phyloP scores from a whole-genome alignment of 2,329 filamentous ascomycete genomes.

The Neonectria faginata region DNA sequence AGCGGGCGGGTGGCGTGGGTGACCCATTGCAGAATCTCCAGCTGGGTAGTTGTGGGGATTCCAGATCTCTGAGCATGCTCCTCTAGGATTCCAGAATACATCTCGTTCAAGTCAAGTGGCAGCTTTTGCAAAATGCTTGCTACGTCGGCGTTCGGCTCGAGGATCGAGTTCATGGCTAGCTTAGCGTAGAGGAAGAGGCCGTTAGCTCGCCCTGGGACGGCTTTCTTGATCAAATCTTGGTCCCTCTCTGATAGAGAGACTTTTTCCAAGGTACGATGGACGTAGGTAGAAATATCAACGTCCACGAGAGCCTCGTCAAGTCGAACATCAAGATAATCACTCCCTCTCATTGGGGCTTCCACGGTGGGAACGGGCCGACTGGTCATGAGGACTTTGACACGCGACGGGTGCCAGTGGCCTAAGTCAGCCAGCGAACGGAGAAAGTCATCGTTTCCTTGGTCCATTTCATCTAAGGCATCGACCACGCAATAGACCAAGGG shows the following conservation, averaged over 20 bases:
- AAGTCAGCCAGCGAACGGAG: constrained; percentile 48
- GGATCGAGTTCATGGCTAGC: constrained; percentile 54
- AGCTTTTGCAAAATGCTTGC: constrained; percentile 46
- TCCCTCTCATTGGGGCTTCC: constrained; percentile 45
- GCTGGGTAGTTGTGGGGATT: constrained; percentile 48
- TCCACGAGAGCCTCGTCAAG: constrained; percentile 52
- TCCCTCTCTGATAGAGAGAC: background rate
- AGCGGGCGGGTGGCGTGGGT: constrained; percentile 56
- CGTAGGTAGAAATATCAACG: constrained; percentile 53
- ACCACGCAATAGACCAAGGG: constrained; percentile 51
- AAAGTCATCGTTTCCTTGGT: constrained; percentile 49
- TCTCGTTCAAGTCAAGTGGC: constrained; percentile 51
- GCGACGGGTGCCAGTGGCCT: constrained; percentile 44
- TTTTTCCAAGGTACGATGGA: constrained; percentile 38
- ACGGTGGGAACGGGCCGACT: constrained; percentile 50
- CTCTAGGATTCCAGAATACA: constrained; percentile 55
- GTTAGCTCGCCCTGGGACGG: constrained; percentile 26
- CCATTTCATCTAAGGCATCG: constrained; percentile 60
- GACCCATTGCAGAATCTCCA: constrained; percentile 53
- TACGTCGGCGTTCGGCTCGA: constrained; percentile 41
- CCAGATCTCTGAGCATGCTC: constrained; percentile 52
- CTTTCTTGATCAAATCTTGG: background rate
- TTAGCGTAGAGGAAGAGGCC: constrained; percentile 58
- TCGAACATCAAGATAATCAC: constrained; percentile 45
- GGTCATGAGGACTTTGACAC: constrained; percentile 55